Evolutionary conservation across 2,329 filamentous ascomycete species (phyloP).

Genomic region (Xylariaceae sp.): DNA sequence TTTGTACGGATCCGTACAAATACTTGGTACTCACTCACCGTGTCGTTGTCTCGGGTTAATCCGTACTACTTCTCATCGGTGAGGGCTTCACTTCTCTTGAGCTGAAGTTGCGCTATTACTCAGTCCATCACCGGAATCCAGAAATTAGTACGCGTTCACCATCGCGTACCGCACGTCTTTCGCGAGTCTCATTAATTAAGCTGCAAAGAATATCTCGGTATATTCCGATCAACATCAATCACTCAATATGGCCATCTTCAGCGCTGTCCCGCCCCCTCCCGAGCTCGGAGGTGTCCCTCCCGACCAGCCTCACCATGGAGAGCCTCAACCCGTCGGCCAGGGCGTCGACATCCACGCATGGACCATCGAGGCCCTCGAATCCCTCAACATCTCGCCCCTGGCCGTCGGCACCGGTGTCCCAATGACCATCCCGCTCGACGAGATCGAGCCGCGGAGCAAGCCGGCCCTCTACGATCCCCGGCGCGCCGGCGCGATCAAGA

Average conservation of each 20-base stretch:
- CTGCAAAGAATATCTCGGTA: background rate
- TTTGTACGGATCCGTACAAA: too few species aligned
- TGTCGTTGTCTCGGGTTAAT: too few species aligned
- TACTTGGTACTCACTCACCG: too few species aligned
- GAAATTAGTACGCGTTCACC: background rate
- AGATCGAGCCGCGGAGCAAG: conserved; percentile 47
- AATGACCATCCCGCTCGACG: conserved; percentile 73
- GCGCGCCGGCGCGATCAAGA: conserved; percentile 26
- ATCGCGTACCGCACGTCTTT: background rate
- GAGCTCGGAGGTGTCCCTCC: conserved; percentile 29
- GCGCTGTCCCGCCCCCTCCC: conserved; percentile 47
- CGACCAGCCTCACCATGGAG: conserved; percentile 21
- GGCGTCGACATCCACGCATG: conserved; percentile 61
- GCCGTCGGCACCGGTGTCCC: conserved; percentile 57
- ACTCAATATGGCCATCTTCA: conserved; percentile 43
- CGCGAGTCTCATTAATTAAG: background rate
- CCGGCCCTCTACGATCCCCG: conserved; percentile 28
- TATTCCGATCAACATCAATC: background rate
- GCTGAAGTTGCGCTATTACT: too few species aligned
- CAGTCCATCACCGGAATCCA: too few species aligned
- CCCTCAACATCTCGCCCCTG: conserved; percentile 49
- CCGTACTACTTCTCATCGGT: too few species aligned
- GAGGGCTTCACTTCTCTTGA: too few species aligned
- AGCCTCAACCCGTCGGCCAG: conserved; percentile 18
- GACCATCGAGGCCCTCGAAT: conserved; percentile 55